phyloP scores from a whole-genome alignment of 2,329 filamentous ascomycete species.

The Orbilia ellipsospora region DNA sequence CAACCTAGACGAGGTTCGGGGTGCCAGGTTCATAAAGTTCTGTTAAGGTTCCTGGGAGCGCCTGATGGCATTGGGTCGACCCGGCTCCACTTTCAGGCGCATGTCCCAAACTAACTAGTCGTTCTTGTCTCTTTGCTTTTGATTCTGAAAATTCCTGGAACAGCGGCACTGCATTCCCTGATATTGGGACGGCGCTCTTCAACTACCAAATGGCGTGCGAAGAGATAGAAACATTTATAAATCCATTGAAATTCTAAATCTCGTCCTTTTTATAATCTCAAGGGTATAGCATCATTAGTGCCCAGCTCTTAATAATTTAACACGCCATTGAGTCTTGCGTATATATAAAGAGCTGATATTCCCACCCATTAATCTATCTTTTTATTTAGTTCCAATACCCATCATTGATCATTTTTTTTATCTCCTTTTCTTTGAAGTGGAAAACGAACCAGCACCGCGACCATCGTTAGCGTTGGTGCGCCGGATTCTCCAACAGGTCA shows the following conservation, averaged over 20 bases:
- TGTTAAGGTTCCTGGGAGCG: conserved; percentile 24
- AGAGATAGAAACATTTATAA: not conserved
- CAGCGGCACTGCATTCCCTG: not conserved
- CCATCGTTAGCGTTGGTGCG: not conserved
- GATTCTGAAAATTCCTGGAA: not conserved
- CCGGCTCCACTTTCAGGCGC: not conserved
- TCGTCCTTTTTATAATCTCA: not conserved
- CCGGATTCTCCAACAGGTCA: too few relatives aligned
- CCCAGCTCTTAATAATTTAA: not conserved
- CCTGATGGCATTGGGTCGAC: conserved; percentile 53
- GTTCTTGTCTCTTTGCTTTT: not conserved
- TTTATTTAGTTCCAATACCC: not conserved
- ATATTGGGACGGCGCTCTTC: too few relatives aligned
- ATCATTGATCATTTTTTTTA: not conserved
- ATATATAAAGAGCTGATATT: conserved; percentile 5
- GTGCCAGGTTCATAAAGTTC: not conserved
- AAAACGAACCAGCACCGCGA: not conserved
- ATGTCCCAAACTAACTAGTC: not conserved
- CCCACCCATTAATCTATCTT: not conserved
- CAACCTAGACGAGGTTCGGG: conserved; percentile 11
- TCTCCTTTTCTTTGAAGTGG: not conserved
- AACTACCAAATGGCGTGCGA: too few relatives aligned
- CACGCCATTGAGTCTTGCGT: not conserved
- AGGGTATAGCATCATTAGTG: not conserved
- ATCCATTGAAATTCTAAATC: not conserved